A percentile compares a stretch with the other conserved stretches of the same genome.
Evolutionary conservation across 768 basidiomycete species (phyloP).

Genomic region (Scleroderma bovista): DNA sequence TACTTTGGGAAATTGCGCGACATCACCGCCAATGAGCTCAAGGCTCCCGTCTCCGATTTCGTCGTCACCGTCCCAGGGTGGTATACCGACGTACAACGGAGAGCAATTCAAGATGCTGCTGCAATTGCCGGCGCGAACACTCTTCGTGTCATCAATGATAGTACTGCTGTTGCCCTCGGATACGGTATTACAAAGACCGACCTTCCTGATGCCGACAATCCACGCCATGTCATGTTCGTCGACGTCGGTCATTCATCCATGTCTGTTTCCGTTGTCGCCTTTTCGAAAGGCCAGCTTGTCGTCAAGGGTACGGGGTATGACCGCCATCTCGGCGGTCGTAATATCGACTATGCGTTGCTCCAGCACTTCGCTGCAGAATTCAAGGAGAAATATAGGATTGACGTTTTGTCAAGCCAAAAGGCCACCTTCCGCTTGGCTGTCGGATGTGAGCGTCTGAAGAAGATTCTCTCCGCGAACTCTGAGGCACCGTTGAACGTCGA

Average conservation of each 20-base stretch:
- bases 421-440: constrained; percentile 86
- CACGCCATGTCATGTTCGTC: constrained; percentile 87
- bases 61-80: constrained; percentile 96
- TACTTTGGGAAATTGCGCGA: constrained; percentile 91
- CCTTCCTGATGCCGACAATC: constrained; percentile 77
- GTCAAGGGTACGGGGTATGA: constrained; percentile 91
- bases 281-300: constrained; percentile 87
- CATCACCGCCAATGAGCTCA: constrained; percentile 80
- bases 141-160: constrained; percentile 95
- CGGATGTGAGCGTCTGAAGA: constrained; percentile 93
- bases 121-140: constrained; percentile 83
- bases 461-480: constrained; percentile 89
- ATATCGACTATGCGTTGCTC: constrained; percentile 90
- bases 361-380: constrained; percentile 88
- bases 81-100: constrained; percentile 92
- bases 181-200: constrained; percentile 99
- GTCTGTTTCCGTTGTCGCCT: constrained; percentile 83
- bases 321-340: constrained; percentile 90
- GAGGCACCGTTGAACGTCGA: constrained; percentile 91
- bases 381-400: constrained; percentile 97
- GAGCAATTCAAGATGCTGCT: constrained; percentile 87
- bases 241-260: constrained; percentile 93
- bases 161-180: constrained; percentile 91
- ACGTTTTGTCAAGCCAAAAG: constrained; percentile 87
- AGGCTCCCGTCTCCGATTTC: constrained; percentile 80